A percentile compares a stretch with the other conserved stretches of the same genome.
Evolutionary conservation across 176 grass and related monocot genomes (phyloP).

Genomic region (Melocanna baccifera): DNA sequence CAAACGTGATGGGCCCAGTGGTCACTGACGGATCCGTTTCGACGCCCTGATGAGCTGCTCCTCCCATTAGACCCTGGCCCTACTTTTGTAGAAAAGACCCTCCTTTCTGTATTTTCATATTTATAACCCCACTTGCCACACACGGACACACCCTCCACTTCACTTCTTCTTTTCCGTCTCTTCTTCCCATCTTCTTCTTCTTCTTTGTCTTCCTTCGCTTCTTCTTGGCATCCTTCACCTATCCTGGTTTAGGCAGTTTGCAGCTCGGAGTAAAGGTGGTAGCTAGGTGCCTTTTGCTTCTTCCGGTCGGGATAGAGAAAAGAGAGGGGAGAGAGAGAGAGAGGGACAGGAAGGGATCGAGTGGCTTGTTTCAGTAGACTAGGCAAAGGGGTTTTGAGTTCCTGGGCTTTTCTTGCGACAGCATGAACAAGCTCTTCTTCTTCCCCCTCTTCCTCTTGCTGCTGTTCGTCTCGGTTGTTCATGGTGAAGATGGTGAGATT

Average conservation of each 20-base stretch:
- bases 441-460: slow-evolving; percentile 29
- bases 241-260: slow-evolving; percentile 8
- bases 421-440: slow-evolving; percentile 47
- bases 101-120: slow-evolving; percentile 38
- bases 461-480: slow-evolving; percentile 24
- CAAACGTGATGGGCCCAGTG: fast-evolving
- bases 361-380: neutral
- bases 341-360: neutral
- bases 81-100: slow-evolving; percentile 37
- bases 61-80: slow-evolving; percentile 15
- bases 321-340: neutral
- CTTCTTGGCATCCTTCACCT: slow-evolving; percentile 17
- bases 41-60: slow-evolving; percentile 20
- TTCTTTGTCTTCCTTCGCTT: neutral
- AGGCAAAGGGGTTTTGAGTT: neutral
- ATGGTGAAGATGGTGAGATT: slow-evolving; percentile 69
- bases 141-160: slow-evolving; percentile 14
- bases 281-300: slow-evolving; percentile 18
- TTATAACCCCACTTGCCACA: slow-evolving; percentile 30
- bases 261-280: slow-evolving; percentile 16
- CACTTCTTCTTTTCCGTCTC: neutral
- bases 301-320: neutral
- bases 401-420: neutral
- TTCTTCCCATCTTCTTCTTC: neutral
- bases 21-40: slow-evolving; percentile 18